Percentiles rank a stretch among this genome's conserved stretches.
phyloP scores from a whole-genome alignment of 2,329 filamentous ascomycete species.

The Rhinocladiella mackenziei region DNA sequence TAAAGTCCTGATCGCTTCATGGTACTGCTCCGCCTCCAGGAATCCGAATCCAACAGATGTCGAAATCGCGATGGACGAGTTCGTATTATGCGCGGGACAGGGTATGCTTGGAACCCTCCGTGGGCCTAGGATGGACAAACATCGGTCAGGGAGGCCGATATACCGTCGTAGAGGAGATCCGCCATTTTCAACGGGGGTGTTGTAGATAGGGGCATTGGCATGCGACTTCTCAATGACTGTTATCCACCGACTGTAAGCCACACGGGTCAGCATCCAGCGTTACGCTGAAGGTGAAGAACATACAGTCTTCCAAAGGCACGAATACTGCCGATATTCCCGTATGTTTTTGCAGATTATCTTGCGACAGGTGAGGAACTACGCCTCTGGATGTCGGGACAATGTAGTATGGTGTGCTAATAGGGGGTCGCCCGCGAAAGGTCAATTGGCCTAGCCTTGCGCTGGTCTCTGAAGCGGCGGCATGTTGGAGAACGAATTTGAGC shows the following conservation, averaged over 20 bases:
- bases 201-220: conserved; percentile 49
- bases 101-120: conserved; percentile 72
- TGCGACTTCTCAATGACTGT: conserved; percentile 60
- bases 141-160: conserved; percentile 63
- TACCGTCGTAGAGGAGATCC: conserved; percentile 68
- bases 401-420: conserved; percentile 79
- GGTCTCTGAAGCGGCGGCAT: conserved; percentile 35
- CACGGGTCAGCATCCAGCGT: conserved; percentile 37
- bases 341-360: conserved; percentile 69
- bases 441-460: conserved; percentile 65
- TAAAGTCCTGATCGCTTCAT: conserved; percentile 59
- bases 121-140: conserved; percentile 68
- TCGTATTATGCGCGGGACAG: conserved; percentile 65
- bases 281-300: conserved; percentile 35
- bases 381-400: conserved; percentile 78
- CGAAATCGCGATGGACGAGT: conserved; percentile 68
- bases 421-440: conserved; percentile 56
- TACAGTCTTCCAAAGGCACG: conserved; percentile 89
- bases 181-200: conserved; percentile 42
- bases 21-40: conserved; percentile 66
- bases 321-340: conserved; percentile 68
- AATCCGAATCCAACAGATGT: conserved; percentile 82
- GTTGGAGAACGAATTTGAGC: conserved; percentile 38
- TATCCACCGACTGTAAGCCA: conserved; percentile 40
- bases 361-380: conserved; percentile 79